Conservation (phyloP, 225 moss, liverwort and hornwort genomes). For the Sphagnum contortum region DNA sequence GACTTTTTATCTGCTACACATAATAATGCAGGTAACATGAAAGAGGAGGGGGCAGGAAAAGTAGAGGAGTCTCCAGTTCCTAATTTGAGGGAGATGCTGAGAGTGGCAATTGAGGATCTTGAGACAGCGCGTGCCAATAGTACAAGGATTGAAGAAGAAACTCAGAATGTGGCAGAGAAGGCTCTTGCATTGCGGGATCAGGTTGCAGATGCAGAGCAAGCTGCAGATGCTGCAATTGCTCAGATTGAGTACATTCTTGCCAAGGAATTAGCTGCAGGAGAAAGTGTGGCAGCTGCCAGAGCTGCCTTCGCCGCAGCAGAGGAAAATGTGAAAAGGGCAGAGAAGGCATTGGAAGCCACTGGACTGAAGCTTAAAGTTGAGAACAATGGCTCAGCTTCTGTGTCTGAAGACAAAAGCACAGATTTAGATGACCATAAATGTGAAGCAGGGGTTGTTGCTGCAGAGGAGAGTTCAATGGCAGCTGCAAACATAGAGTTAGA, state of each 20-base stretch:
- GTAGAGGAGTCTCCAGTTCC: constrained; percentile 39
- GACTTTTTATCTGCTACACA: too few relatives aligned
- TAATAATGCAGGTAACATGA: constrained; percentile 12
- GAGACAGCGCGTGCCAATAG: constrained; percentile 49
- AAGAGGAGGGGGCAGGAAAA: constrained; percentile 13
- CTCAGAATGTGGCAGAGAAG: constrained; percentile 64
- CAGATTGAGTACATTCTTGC: constrained; percentile 33
- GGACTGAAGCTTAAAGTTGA: constrained; percentile 38
- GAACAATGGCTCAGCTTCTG: neutral
- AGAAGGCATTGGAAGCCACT: constrained; percentile 52
- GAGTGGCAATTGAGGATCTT: constrained; percentile 60
- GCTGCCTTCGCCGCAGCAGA: constrained; percentile 41
- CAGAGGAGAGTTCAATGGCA: constrained; percentile 6
- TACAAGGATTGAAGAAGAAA: constrained; percentile 53
- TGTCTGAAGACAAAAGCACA: neutral
- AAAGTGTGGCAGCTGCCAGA: constrained; percentile 36
- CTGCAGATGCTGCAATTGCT: constrained; percentile 20
- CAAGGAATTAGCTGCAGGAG: constrained; percentile 41
- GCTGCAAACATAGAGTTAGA: neutral
- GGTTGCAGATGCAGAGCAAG: constrained; percentile 26
- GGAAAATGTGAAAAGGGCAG: constrained; percentile 27
- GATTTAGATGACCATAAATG: constrained; percentile 11
- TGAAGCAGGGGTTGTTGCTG: constrained; percentile 13
- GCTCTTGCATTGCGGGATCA: constrained; percentile 61
- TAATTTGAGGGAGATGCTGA: constrained; percentile 66